Evolutionary conservation across 345 rosid genomes (phyloP).

Genomic region (Moricandia arvensis): DNA sequence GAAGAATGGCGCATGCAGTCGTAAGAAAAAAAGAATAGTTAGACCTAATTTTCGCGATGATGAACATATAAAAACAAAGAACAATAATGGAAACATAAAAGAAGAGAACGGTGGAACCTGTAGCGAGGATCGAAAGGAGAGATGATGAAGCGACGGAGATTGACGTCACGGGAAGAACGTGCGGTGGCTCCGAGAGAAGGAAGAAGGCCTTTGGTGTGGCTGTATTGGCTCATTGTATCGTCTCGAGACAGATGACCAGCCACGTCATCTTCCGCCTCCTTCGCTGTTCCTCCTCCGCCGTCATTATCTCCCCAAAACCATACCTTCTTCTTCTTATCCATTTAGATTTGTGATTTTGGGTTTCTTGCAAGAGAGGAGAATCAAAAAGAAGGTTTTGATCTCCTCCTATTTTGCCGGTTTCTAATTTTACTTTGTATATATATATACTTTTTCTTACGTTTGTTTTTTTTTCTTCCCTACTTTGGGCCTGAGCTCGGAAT

Average conservation of each 20-base stretch:
- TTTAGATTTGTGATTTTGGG: slow-evolving; percentile 7
- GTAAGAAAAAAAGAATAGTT: background rate
- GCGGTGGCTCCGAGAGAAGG: slow-evolving; percentile 70
- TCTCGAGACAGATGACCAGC: slow-evolving; percentile 40
- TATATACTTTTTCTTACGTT: background rate
- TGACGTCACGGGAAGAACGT: slow-evolving; percentile 40
- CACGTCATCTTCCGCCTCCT: slow-evolving; percentile 18
- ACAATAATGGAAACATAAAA: background rate
- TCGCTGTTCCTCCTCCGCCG: background rate
- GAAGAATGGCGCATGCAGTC: background rate
- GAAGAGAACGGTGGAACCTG: slow-evolving; percentile 40
- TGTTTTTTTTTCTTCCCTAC: background rate
- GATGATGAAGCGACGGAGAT: slow-evolving; percentile 54
- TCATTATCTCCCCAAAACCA: slow-evolving; percentile 35
- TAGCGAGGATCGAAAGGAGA: slow-evolving; percentile 70
- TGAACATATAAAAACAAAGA: background rate
- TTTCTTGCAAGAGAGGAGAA: background rate
- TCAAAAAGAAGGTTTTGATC: background rate
- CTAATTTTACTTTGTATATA: background rate
- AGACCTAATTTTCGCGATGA: background rate
- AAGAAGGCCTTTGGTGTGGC: slow-evolving; percentile 58
- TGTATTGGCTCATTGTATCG: slow-evolving; percentile 55
- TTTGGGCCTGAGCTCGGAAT: slow-evolving; percentile 4
- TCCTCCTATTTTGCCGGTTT: slow-evolving; percentile 1
- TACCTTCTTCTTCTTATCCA: slow-evolving; percentile 36